Percentiles rank a stretch among this genome's conserved stretches.
Evolutionary conservation across 192 early-diverging fungal species (phyloP).

Genomic region (Coemansia sp.): DNA sequence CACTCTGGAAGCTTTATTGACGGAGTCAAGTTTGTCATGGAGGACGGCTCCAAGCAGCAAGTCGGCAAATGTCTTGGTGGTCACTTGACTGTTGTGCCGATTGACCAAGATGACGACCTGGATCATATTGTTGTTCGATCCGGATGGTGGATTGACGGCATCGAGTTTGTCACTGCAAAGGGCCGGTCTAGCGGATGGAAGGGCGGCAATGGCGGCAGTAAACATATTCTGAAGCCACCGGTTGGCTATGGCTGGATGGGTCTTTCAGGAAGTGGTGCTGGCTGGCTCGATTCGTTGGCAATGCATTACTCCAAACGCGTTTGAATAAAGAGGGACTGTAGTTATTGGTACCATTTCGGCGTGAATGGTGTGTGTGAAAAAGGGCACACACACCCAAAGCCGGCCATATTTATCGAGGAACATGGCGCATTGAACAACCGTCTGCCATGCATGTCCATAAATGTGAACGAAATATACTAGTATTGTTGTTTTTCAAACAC

Average conservation of each 20-base stretch:
- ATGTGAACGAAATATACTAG: too few species aligned
- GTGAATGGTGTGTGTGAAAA: background rate
- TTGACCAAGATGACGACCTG: constrained; percentile 56
- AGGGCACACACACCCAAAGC: background rate
- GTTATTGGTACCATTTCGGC: background rate
- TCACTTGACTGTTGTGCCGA: constrained; percentile 20
- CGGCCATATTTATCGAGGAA: background rate
- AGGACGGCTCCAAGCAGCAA: constrained; percentile 41
- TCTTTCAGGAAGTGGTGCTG: constrained; percentile 56
- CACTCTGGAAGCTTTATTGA: constrained; percentile 56
- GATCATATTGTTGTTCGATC: constrained; percentile 51
- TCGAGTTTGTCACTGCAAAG: constrained; percentile 57
- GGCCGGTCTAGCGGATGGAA: constrained; percentile 59
- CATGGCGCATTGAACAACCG: constrained; percentile 4
- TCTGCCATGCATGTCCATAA: constrained; percentile 1
- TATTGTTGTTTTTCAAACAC: too few species aligned
- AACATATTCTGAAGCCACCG: constrained; percentile 53
- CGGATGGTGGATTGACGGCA: constrained; percentile 65
- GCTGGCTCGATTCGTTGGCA: constrained; percentile 58
- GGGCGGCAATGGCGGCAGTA: constrained; percentile 57
- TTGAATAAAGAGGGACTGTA: background rate
- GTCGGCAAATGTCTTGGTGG: constrained; percentile 54
- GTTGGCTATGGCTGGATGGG: constrained; percentile 58
- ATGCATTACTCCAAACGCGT: constrained; percentile 49
- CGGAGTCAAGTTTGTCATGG: constrained; percentile 52